Percentiles rank a stretch among this genome's conserved stretches.
Evolutionary conservation across 306 rosid genomes (phyloP).

Genomic region (Argentina anserina): DNA sequence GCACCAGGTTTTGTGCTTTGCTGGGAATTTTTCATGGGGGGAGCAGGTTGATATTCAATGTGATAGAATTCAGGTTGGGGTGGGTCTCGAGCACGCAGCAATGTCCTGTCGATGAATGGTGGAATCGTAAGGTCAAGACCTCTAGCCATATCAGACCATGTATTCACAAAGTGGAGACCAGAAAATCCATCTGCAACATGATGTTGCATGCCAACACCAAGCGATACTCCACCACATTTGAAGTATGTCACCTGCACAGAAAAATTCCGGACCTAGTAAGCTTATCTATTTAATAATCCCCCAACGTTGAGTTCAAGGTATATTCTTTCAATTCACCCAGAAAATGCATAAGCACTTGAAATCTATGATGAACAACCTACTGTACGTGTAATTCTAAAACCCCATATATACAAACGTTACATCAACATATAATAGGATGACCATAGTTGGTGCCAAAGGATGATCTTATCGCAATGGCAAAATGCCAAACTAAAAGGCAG

Average conservation of each 20-base stretch:
- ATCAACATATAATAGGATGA: neutral
- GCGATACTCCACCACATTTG: conserved; percentile 91
- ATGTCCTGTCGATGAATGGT: conserved; percentile 72
- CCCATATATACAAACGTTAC: neutral
- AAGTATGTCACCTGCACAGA: conserved; percentile 65
- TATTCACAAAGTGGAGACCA: conserved; percentile 77
- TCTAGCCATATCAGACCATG: conserved; percentile 92
- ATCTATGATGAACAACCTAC: neutral
- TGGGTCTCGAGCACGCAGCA: conserved; percentile 67
- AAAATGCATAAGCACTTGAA: neutral
- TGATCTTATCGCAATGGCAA: neutral
- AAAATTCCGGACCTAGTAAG: neutral
- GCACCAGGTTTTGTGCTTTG: conserved; percentile 37
- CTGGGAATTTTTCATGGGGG: conserved; percentile 46
- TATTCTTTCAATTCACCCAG: neutral
- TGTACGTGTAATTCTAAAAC: neutral
- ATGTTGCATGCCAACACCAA: conserved; percentile 93
- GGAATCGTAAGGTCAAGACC: conserved; percentile 64
- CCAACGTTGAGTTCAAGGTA: neutral
- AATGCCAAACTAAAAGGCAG: neutral
- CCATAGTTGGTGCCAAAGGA: neutral
- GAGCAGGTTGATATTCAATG: conserved; percentile 79
- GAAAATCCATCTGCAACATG: conserved; percentile 83
- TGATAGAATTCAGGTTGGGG: conserved; percentile 70
- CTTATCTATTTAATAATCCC: neutral